Base-by-base conservation (phyloP, 495 filamentous ascomycete species). In the Glarea lozoyensis region DNA sequence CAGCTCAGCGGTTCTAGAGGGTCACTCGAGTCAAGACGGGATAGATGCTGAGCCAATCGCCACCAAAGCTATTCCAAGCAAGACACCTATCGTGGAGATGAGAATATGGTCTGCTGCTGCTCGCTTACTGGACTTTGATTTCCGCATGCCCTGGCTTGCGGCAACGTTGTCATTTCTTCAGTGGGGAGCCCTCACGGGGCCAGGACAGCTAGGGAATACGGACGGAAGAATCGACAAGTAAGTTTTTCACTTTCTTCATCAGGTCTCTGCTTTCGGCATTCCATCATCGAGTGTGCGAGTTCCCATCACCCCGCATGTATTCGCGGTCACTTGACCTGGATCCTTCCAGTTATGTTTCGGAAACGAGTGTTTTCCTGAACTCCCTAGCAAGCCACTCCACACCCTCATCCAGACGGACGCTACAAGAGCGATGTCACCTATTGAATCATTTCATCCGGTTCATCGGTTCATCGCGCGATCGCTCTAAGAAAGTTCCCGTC, bases 161-260 rank as follows among this genome's bases (percentile, higher is more conserved):
- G 86, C 84, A 52, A 58, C 75, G 41, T 53, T 88, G 25, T 78
- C 82, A 39, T 71, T 94, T 55, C 54, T 79, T 42, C 86, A 88
- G 63, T 79, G 82, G 68, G 69, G 74, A 46, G 68, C 76, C 54
- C 58, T 90, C 53, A 66, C 65, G 51, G 84, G 86, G 29, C 83
- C 85, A 49, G 82, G 86, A 53, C 69, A 64, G 62, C 59, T 94
- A 27, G 86, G 84, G 61, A 70, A 70, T 57, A 76, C 82, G 7
- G 73, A 88, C 61, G 81, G 86, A 43, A 70, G 78, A 52, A 67
- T 94, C 62, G 87, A 96, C 74, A 89, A 86, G 88, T 96, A 78
- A 81, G 88, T 53, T 37, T 30, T 52, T 51, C 42, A 29, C 33
- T 59, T 52, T 38, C 39, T 50, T 46, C 61, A 46, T 46, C 40